Percentiles rank a stretch among this genome's conserved stretches.
Conservation (phyloP, 2,329 filamentous ascomycete genomes). For the Neophaeococcomyces mojaviensis region DNA sequence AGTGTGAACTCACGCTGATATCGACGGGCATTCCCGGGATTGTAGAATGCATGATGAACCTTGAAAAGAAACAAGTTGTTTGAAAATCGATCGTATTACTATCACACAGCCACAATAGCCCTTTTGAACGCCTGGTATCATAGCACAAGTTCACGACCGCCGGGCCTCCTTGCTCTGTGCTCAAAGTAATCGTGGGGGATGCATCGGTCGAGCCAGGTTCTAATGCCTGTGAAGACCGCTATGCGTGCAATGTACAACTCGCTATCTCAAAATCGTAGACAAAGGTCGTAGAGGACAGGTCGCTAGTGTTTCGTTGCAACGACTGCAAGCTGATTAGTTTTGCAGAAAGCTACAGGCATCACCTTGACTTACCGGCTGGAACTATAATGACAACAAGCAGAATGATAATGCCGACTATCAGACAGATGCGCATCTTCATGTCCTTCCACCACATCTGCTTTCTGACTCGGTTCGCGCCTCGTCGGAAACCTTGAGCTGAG, state of each 20-base stretch:
- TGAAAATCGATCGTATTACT: slow-evolving; percentile 6
- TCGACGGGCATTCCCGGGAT: no score
- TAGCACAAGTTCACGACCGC: slow-evolving; percentile 2
- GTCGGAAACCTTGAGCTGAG: slow-evolving; percentile 90
- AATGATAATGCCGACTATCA: slow-evolving; percentile 83
- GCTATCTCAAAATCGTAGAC: slow-evolving; percentile 6
- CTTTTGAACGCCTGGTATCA: slow-evolving; percentile 4
- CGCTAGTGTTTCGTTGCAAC: slow-evolving; percentile 18
- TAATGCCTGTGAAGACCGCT: no score
- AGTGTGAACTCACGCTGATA: no score
- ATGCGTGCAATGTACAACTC: slow-evolving; percentile 8
- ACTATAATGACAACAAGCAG: slow-evolving; percentile 91
- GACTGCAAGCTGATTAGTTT: slow-evolving; percentile 13
- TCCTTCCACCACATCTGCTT: slow-evolving; percentile 99
- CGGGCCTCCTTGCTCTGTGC: neutral
- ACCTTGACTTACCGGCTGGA: slow-evolving; percentile 63
- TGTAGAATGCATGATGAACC: neutral
- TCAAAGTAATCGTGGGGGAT: slow-evolving; percentile 1
- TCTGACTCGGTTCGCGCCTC: slow-evolving; percentile 90
- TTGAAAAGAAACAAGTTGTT: neutral
- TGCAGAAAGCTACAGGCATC: neutral
- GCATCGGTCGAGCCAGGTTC: slow-evolving; percentile 1
- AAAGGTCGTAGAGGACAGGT: slow-evolving; percentile 11
- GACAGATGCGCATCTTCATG: slow-evolving; percentile 99
- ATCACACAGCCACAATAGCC: slow-evolving; percentile 4